Percentiles rank a stretch among this genome's conserved stretches.
Evolutionary conservation across 495 filamentous ascomycete genomes (phyloP).

Genomic region (Schizothecium vesticola): DNA sequence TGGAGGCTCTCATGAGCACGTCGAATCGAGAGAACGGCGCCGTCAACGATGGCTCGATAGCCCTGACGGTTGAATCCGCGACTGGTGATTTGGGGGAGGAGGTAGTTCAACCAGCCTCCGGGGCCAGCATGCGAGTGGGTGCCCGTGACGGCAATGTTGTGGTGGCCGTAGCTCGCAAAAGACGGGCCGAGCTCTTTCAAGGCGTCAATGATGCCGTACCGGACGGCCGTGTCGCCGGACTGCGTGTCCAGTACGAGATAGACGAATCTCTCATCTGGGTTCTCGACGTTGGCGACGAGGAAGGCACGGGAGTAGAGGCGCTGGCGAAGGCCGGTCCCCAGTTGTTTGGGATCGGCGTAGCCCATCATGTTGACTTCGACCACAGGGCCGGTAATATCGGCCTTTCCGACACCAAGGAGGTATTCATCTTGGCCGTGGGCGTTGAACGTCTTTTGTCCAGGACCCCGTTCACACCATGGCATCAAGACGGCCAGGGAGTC

Average conservation of each 20-base stretch:
- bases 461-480: neutral
- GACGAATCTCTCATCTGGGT: slow-evolving; percentile 69
- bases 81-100: slow-evolving; percentile 88
- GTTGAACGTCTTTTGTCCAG: neutral
- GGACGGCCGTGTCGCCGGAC: slow-evolving; percentile 82
- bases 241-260: slow-evolving; percentile 82
- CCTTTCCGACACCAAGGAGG: slow-evolving; percentile 86
- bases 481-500: neutral
- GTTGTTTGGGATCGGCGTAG: slow-evolving; percentile 72
- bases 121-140: slow-evolving; percentile 92
- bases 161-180: slow-evolving; percentile 58
- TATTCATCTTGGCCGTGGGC: slow-evolving; percentile 49
- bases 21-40: slow-evolving; percentile 74
- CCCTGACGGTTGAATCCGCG: slow-evolving; percentile 80
- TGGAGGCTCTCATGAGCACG: slow-evolving; percentile 62
- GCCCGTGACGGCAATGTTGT: slow-evolving; percentile 83
- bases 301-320: slow-evolving; percentile 85
- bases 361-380: slow-evolving; percentile 54
- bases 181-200: slow-evolving; percentile 52
- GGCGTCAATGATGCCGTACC: slow-evolving; percentile 75
- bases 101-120: slow-evolving; percentile 93
- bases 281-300: slow-evolving; percentile 70
- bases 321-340: slow-evolving; percentile 78
- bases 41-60: slow-evolving; percentile 87
- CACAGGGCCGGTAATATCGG: slow-evolving; percentile 84